These are phyloP conservation scores for Nicotiana knightiana DNA, from an alignment of 257 asterid species.

Conservation along the genomic window DNA sequence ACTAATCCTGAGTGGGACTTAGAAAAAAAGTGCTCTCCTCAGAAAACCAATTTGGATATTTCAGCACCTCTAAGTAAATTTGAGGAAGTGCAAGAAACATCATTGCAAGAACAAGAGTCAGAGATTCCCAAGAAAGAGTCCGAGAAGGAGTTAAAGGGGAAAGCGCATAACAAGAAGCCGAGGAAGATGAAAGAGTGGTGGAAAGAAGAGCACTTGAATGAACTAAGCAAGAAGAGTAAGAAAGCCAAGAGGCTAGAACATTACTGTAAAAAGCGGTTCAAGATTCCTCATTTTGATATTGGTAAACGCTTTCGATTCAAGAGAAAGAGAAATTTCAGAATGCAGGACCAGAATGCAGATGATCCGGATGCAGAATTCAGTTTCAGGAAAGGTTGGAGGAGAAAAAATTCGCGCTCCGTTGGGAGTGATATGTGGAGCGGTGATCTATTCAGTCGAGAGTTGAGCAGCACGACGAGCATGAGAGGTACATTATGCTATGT, in stretches of 20 bases:
- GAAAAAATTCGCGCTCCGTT: conserved; percentile 40
- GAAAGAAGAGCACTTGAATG: conserved; percentile 81
- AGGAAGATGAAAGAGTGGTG: conserved; percentile 96
- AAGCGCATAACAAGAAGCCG: conserved; percentile 37
- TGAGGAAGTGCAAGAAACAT: conserved; percentile 37
- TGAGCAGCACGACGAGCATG: conserved; percentile 98
- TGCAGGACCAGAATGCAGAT: conserved; percentile 15
- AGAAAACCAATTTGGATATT: conserved; percentile 18
- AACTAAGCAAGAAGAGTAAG: conserved; percentile 38
- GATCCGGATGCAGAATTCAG: conserved; percentile 57
- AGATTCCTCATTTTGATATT: conserved; percentile 55
- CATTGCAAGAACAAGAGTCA: conserved; percentile 21
- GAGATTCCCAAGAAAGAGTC: conserved; percentile 9
- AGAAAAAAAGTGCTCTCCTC: conserved; percentile 42
- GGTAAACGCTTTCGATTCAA: conserved; percentile 52
- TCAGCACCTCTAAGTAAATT: conserved; percentile 18
- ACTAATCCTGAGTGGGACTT: conserved; percentile 55
- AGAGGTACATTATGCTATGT: conserved; percentile 89
- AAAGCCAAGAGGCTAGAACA: conserved; percentile 16
- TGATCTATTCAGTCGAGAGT: conserved; percentile 83
- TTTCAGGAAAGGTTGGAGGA: conserved; percentile 59
- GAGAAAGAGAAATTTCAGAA: conserved; percentile 19
- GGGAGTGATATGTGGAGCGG: conserved; percentile 80
- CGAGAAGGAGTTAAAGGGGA: conserved; percentile 33
- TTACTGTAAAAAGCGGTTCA: conserved; percentile 29